phyloP scores from a whole-genome alignment of 2,329 filamentous ascomycete genomes.

The Gaeumannomyces sp. region DNA sequence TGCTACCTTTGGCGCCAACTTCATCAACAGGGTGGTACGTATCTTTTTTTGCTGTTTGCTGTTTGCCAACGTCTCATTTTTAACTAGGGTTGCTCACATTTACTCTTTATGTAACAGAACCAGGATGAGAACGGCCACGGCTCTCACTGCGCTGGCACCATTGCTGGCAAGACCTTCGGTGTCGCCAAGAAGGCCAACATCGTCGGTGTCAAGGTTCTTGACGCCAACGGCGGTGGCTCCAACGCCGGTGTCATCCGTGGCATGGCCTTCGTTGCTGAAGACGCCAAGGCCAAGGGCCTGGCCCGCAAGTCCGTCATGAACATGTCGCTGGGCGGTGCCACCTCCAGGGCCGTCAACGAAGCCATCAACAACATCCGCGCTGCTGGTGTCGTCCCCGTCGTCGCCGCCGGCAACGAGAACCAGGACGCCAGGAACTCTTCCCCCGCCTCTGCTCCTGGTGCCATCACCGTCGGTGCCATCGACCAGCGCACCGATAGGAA shows the following conservation, averaged over 20 bases:
- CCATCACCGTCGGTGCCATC: slow-evolving; percentile 55
- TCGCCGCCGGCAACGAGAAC: slow-evolving; percentile 55
- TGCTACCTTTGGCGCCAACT: slow-evolving; percentile 47
- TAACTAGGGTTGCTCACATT: neutral
- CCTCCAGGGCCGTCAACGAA: slow-evolving; percentile 45
- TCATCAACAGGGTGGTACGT: slow-evolving; percentile 40
- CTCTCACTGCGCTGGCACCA: slow-evolving; percentile 57
- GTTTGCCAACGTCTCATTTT: neutral
- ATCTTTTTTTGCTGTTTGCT: neutral
- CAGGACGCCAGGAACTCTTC: slow-evolving; percentile 44
- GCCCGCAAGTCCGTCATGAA: slow-evolving; percentile 54
- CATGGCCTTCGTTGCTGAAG: slow-evolving; percentile 48
- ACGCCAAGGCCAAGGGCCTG: slow-evolving; percentile 35
- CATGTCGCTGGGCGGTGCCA: slow-evolving; percentile 53
- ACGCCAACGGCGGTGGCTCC: slow-evolving; percentile 38
- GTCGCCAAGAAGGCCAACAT: slow-evolving; percentile 52
- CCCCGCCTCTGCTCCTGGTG: slow-evolving; percentile 48
- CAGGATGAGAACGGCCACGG: slow-evolving; percentile 58
- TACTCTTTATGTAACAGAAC: slow-evolving; percentile 19
- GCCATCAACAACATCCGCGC: slow-evolving; percentile 41
- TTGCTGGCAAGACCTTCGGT: slow-evolving; percentile 54
- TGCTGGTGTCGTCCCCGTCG: slow-evolving; percentile 49
- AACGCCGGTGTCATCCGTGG: slow-evolving; percentile 51
- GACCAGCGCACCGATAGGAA: slow-evolving; percentile 41
- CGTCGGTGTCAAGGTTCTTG: slow-evolving; percentile 57